Percentiles rank a stretch among this genome's conserved stretches.
These are phyloP conservation scores for Globisporangium mamillatum DNA, from an alignment of 352 stramenopile genomes.

Conservation along the genomic window DNA sequence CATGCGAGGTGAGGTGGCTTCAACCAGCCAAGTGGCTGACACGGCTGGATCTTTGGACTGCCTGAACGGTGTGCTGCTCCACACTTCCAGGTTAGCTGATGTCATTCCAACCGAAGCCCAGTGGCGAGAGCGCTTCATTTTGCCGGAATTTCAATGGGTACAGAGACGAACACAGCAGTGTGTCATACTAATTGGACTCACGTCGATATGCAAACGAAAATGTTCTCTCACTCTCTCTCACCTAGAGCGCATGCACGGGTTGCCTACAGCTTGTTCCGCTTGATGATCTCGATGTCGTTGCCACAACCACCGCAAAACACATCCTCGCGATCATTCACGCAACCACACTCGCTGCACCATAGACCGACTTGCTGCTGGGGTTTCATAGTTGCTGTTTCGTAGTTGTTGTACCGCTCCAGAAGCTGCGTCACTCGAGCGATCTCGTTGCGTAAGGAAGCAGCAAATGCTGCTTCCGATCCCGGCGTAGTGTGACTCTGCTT, in stretches of 20 bases:
- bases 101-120: too few species aligned
- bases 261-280: background rate
- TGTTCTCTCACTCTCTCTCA: too few species aligned
- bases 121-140: too few species aligned
- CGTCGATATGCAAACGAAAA: too few species aligned
- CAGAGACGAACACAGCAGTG: too few species aligned
- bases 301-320: background rate
- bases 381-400: background rate
- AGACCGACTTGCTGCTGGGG: background rate
- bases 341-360: background rate
- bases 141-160: too few species aligned
- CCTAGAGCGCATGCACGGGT: too few species aligned
- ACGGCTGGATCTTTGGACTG: too few species aligned
- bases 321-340: background rate
- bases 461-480: background rate
- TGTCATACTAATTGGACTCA: too few species aligned
- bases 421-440: background rate
- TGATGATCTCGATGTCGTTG: constrained; percentile 1
- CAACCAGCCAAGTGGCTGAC: background rate
- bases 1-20: background rate
- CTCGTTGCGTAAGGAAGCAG: background rate
- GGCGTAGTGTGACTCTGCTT: background rate
- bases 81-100: too few species aligned
- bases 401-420: background rate
- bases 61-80: too few species aligned